Conservation (phyloP, 2,329 filamentous ascomycete genomes). For the Fusarium globosum region DNA sequence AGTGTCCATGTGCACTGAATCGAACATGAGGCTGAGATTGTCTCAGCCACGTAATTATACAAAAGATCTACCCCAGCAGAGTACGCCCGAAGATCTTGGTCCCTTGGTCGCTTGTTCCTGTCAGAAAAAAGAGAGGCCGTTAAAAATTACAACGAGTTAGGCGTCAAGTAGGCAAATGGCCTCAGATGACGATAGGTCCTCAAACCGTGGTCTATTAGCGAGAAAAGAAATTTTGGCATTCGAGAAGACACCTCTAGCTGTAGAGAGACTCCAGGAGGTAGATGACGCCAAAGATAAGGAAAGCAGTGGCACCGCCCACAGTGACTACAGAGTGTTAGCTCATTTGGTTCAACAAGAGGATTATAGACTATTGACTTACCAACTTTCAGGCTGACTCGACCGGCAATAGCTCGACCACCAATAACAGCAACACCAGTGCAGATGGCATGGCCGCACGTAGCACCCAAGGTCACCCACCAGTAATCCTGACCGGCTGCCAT, state of each 20-base stretch:
- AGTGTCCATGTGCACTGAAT: conserved; percentile 16
- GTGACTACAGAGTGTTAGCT: conserved; percentile 72
- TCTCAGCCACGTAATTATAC: conserved; percentile 32
- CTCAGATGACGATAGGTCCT: conserved; percentile 14
- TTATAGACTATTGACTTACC: conserved; percentile 71
- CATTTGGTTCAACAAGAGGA: not conserved
- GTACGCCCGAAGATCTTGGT: not conserved
- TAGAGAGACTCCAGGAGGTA: conserved; percentile 87
- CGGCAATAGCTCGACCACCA: conserved; percentile 91
- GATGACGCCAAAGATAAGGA: conserved; percentile 90
- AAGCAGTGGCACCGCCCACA: conserved; percentile 88
- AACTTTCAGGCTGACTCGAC: conserved; percentile 92
- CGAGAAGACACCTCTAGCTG: conserved; percentile 48
- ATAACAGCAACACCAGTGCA: conserved; percentile 94
- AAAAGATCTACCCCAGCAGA: conserved; percentile 19
- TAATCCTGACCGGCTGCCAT: conserved; percentile 99
- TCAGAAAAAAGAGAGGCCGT: conserved; percentile 20
- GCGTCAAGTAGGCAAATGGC: conserved; percentile 28
- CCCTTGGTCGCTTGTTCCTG: conserved; percentile 1
- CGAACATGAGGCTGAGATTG: conserved; percentile 17
- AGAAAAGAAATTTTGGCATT: conserved; percentile 15
- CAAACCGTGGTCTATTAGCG: conserved; percentile 24
- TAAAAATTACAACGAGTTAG: conserved; percentile 41
- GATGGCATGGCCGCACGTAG: conserved; percentile 84
- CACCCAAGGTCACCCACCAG: conserved; percentile 96